phyloP scores from a whole-genome alignment of 805 yeast species.

The Yamadazyma kitorensis region DNA sequence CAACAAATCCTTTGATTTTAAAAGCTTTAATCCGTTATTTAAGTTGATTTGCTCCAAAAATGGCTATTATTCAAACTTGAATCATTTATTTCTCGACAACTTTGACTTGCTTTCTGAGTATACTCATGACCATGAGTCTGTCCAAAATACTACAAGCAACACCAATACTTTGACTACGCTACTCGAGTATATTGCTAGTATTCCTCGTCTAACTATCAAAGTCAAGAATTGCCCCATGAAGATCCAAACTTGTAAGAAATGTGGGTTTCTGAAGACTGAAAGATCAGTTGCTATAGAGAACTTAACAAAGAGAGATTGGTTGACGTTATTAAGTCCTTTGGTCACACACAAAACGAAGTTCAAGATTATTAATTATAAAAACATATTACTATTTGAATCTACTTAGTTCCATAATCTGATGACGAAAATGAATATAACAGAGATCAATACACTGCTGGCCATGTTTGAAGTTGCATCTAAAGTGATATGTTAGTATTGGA shows the following conservation, averaged over 20 bases:
- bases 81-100: slow-evolving; percentile 25
- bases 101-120: slow-evolving; percentile 26
- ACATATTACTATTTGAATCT: slow-evolving; percentile 2
- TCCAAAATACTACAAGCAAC: neutral
- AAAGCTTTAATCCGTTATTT: slow-evolving; percentile 26
- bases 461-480: no score
- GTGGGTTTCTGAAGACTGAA: slow-evolving; percentile 24
- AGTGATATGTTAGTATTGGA: no score
- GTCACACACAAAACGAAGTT: slow-evolving; percentile 4
- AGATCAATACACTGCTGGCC: no score
- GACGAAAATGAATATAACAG: no score
- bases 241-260: slow-evolving; percentile 33
- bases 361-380: slow-evolving; percentile 6
- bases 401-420: neutral
- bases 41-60: slow-evolving; percentile 32
- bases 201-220: slow-evolving; percentile 21
- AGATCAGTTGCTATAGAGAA: slow-evolving; percentile 9
- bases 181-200: slow-evolving; percentile 16
- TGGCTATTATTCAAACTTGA: slow-evolving; percentile 28
- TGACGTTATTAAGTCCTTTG: slow-evolving; percentile 18
- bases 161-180: slow-evolving; percentile 6
- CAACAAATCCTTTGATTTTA: slow-evolving; percentile 27
- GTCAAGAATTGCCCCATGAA: slow-evolving; percentile 24
- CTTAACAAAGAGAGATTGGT: slow-evolving; percentile 17
- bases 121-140: slow-evolving; percentile 10